Percentiles rank a stretch among this genome's conserved stretches.
Evolutionary conservation across 2,329 filamentous ascomycete species (phyloP).

Genomic region (Xylariaceae sp.): DNA sequence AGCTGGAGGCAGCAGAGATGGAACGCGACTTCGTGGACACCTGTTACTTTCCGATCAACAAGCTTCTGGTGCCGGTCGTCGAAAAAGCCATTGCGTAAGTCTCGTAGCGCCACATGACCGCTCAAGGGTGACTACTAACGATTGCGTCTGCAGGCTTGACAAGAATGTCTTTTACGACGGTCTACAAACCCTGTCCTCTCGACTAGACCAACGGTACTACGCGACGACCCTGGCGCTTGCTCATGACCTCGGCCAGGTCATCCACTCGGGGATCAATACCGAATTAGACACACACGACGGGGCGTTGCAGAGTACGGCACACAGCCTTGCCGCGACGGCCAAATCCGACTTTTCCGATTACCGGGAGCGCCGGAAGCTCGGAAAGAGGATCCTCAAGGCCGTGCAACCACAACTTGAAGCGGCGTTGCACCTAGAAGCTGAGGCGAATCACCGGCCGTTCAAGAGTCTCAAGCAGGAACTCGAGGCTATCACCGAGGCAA

Average conservation of each 20-base stretch:
- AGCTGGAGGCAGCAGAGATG: slow-evolving; percentile 69
- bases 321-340: slow-evolving; percentile 42
- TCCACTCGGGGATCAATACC: slow-evolving; percentile 47
- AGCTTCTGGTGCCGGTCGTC: slow-evolving; percentile 69
- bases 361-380: slow-evolving; percentile 76
- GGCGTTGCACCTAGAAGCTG: slow-evolving; percentile 74
- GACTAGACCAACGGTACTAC: slow-evolving; percentile 52
- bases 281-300: slow-evolving; percentile 28
- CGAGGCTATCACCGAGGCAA: slow-evolving; percentile 65
- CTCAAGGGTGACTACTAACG: too few relatives aligned
- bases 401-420: slow-evolving; percentile 73
- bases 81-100: slow-evolving; percentile 78
- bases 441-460: slow-evolving; percentile 64
- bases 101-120: slow-evolving; percentile 20
- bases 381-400: slow-evolving; percentile 81
- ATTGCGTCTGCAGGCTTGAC: slow-evolving; percentile 50
- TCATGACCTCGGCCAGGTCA: slow-evolving; percentile 49
- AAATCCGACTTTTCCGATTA: slow-evolving; percentile 59
- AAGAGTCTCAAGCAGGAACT: slow-evolving; percentile 69
- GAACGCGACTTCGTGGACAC: slow-evolving; percentile 77
- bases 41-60: slow-evolving; percentile 84
- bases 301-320: slow-evolving; percentile 27
- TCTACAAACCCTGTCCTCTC: slow-evolving; percentile 44
- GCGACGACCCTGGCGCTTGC: slow-evolving; percentile 53
- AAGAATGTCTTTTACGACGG: slow-evolving; percentile 54